Percentiles rank a stretch among this genome's conserved stretches.
These are phyloP conservation scores for Phytophthora syringae DNA, from an alignment of 352 stramenopile genomes.

Conservation along the genomic window DNA sequence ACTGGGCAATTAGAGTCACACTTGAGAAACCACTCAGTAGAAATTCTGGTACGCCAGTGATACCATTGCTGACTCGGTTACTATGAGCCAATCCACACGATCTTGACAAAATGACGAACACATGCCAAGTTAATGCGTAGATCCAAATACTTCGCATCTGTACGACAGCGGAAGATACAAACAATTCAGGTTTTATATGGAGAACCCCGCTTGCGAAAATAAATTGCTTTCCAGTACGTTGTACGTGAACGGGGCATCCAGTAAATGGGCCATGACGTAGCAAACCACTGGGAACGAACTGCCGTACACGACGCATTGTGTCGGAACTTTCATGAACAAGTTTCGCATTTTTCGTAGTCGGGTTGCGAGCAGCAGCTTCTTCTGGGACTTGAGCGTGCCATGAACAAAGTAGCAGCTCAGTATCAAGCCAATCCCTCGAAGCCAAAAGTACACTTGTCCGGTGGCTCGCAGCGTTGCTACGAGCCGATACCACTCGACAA, in stretches of 20 bases:
- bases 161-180: conserved; percentile 37
- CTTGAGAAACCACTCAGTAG: conserved; percentile 39
- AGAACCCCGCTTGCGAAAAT: conserved; percentile 35
- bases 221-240: conserved; percentile 39
- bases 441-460: conserved; percentile 51
- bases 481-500: conserved; percentile 34
- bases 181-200: conserved; percentile 21
- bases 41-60: conserved; percentile 45
- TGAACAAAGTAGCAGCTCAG: conserved; percentile 29
- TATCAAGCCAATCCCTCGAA: conserved; percentile 35
- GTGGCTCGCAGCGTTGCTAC: conserved; percentile 28
- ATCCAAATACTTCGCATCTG: conserved; percentile 62
- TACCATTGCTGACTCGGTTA: conserved; percentile 2
- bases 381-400: not conserved
- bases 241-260: conserved; percentile 53
- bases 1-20: conserved; percentile 40
- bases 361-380: not conserved
- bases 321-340: conserved; percentile 50
- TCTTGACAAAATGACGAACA: conserved; percentile 5
- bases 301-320: conserved; percentile 58
- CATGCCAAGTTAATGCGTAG: conserved; percentile 37
- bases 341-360: conserved; percentile 10
- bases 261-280: conserved; percentile 51
- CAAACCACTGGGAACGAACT: conserved; percentile 45
- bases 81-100: not conserved